These are phyloP conservation scores for Trichoderma brevicompactum DNA, from an alignment of 2,329 filamentous ascomycete species.

Conservation along the genomic window DNA sequence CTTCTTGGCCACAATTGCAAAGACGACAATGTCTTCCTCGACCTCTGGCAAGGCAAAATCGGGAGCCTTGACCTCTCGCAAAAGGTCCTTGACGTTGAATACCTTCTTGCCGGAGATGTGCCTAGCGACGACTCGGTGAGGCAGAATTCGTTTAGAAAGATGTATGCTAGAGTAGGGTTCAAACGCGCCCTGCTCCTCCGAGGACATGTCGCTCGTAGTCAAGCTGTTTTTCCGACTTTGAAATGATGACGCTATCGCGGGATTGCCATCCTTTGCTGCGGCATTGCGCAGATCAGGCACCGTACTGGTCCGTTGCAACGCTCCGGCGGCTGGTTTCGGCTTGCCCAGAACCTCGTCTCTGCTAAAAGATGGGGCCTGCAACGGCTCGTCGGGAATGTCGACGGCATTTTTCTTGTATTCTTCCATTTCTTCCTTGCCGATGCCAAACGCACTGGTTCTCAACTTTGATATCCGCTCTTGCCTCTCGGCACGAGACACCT, in stretches of 20 bases:
- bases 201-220: constrained; percentile 33
- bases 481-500: constrained; percentile 55
- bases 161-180: constrained; percentile 88
- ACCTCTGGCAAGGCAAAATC: constrained; percentile 79
- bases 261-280: constrained; percentile 31
- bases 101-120: constrained; percentile 78
- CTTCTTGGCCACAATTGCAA: constrained; percentile 86
- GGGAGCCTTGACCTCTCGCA: constrained; percentile 80
- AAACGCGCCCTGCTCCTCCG: constrained; percentile 58
- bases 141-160: constrained; percentile 79
- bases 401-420: constrained; percentile 61
- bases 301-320: constrained; percentile 51
- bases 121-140: constrained; percentile 78
- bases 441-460: constrained; percentile 61
- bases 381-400: constrained; percentile 55
- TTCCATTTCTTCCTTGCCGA: constrained; percentile 63
- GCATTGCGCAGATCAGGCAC: constrained; percentile 39
- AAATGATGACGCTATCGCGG: neutral
- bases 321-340: constrained; percentile 35
- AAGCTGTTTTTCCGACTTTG: constrained; percentile 29
- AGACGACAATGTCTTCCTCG: constrained; percentile 86
- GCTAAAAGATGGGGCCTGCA: constrained; percentile 58
- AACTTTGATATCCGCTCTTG: constrained; percentile 57
- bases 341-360: constrained; percentile 64
- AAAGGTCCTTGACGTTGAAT: constrained; percentile 77